Evolutionary conservation across 2,329 filamentous ascomycete genomes (phyloP).

Genomic region (Diaporthe amygdali): DNA sequence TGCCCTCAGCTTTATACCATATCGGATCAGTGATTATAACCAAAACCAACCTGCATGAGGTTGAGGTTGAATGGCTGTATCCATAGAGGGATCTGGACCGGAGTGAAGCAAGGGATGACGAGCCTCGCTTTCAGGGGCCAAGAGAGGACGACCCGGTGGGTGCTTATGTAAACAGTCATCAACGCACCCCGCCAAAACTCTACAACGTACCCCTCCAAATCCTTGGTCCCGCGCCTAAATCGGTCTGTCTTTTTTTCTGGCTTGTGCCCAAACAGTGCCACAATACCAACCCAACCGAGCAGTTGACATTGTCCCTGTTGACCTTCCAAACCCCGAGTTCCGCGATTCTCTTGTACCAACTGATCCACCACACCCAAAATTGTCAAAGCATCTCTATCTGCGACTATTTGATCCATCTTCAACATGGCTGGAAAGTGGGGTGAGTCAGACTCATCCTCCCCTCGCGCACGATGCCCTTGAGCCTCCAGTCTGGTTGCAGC

Average conservation of each 20-base stretch:
- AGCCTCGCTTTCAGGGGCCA: neutral
- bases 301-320: constrained; percentile 10
- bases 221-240: constrained; percentile 7
- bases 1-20: too few species aligned
- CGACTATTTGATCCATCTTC: neutral
- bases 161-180: constrained; percentile 3
- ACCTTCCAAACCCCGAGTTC: neutral
- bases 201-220: constrained; percentile 20
- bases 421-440: constrained; percentile 26
- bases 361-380: neutral
- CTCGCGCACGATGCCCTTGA: neutral
- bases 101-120: neutral
- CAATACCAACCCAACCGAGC: constrained; percentile 16
- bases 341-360: neutral
- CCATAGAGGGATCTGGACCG: too few species aligned
- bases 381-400: neutral
- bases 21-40: too few species aligned
- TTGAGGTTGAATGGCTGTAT: too few species aligned
- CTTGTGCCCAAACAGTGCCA: constrained; percentile 1
- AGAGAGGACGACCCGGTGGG: neutral
- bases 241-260: constrained; percentile 14
- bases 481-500: neutral
- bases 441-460: constrained; percentile 16
- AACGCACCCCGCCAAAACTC: neutral
- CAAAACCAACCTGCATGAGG: too few species aligned